phyloP scores from a whole-genome alignment of 139 green algal genomes.

The Volvox africanus region DNA sequence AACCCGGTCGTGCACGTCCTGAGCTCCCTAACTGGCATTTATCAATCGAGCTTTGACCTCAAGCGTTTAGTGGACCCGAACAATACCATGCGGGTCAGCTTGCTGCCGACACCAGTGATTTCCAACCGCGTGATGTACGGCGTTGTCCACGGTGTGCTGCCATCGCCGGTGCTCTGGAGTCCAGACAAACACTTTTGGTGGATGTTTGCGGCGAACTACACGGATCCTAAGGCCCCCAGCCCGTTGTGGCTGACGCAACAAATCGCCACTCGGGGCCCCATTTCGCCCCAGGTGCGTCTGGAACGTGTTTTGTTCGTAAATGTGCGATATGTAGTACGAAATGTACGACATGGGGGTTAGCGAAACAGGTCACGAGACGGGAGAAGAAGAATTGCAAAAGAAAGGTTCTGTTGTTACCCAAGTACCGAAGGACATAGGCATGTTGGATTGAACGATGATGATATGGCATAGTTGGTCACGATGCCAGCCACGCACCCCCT shows the following conservation, averaged over 20 bases:
- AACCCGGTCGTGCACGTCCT: background rate
- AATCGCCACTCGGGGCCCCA: background rate
- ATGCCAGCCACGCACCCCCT: too few species aligned
- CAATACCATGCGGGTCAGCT: background rate
- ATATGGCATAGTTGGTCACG: too few species aligned
- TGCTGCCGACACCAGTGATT: slow-evolving; percentile 28
- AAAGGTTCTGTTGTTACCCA: too few species aligned
- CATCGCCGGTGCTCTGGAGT: slow-evolving; percentile 1
- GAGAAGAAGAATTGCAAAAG: too few species aligned
- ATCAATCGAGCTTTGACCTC: background rate
- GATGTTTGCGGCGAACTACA: slow-evolving; percentile 20
- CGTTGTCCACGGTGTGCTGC: background rate
- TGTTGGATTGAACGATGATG: too few species aligned
- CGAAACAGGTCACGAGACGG: too few species aligned
- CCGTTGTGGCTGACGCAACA: background rate
- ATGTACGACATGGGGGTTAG: too few species aligned
- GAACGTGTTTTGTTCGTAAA: background rate
- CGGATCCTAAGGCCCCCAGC: background rate
- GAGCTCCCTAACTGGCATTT: background rate
- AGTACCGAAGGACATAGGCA: too few species aligned
- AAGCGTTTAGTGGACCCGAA: background rate
- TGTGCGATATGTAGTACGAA: background rate
- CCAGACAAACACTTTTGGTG: slow-evolving; percentile 33
- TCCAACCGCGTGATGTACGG: background rate
- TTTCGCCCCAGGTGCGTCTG: slow-evolving; percentile 12